Evolutionary conservation across 2,329 filamentous ascomycete genomes (phyloP).

Genomic region (Penicillium polonicum): DNA sequence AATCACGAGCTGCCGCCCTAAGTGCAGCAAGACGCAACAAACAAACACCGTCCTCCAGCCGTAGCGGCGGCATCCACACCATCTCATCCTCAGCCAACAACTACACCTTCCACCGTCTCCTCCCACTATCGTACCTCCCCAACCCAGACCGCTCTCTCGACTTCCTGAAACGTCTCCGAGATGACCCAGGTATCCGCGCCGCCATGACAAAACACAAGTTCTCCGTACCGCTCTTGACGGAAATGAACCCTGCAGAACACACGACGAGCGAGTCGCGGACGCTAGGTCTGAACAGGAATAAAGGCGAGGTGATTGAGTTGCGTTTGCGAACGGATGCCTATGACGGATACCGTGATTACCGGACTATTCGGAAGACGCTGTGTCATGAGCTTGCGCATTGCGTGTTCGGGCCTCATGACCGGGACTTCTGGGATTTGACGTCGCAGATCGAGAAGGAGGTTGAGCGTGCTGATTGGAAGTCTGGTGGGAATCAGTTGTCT

Average conservation of each 20-base stretch:
- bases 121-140: constrained; percentile 74
- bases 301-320: constrained; percentile 86
- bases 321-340: constrained; percentile 88
- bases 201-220: constrained; percentile 84
- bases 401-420: constrained; percentile 79
- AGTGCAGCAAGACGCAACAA: constrained; percentile 21
- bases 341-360: constrained; percentile 91
- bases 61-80: constrained; percentile 30
- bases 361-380: constrained; percentile 83
- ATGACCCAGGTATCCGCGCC: constrained; percentile 80
- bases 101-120: constrained; percentile 80
- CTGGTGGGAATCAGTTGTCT: constrained; percentile 64
- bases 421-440: constrained; percentile 85
- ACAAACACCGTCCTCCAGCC: constrained; percentile 8
- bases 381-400: constrained; percentile 97
- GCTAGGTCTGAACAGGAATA: constrained; percentile 82
- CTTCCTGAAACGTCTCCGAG: constrained; percentile 72
- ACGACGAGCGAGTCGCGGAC: constrained; percentile 80
- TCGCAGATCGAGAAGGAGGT: constrained; percentile 86
- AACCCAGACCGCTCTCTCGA: constrained; percentile 67
- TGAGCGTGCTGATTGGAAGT: constrained; percentile 72
- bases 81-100: constrained; percentile 54
- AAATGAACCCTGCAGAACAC: constrained; percentile 88
- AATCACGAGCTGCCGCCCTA: constrained; percentile 31
- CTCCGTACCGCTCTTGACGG: constrained; percentile 79